phyloP scores from a whole-genome alignment of 352 stramenopile species.

The Phytophthora chlamydospora region DNA sequence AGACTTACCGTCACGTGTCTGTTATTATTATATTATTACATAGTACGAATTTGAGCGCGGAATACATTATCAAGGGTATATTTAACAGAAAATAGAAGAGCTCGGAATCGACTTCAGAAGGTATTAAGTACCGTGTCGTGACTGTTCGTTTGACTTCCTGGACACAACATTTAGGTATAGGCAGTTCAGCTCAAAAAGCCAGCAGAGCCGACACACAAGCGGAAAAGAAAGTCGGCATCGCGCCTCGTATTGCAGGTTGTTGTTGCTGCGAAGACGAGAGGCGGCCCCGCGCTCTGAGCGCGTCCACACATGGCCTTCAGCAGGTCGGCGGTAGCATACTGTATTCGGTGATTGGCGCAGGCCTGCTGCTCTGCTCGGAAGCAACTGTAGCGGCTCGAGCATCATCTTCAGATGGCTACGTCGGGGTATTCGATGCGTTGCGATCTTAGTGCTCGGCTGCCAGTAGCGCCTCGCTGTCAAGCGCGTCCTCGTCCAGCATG shows the following conservation, averaged over 20 bases:
- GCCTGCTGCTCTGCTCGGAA: no score
- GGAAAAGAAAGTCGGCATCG: conserved; percentile 19
- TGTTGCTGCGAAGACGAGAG: conserved; percentile 10
- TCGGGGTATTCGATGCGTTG: neutral
- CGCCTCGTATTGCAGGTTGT: conserved; percentile 15
- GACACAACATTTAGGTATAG: conserved; percentile 22
- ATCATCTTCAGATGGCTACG: no score
- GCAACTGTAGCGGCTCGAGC: no score
- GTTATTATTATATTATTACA: no score
- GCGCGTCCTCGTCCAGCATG: conserved; percentile 62
- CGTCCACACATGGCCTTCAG: conserved; percentile 17
- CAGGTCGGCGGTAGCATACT: neutral
- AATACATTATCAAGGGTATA: no score
- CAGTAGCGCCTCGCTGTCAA: conserved; percentile 65
- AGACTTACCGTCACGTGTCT: no score
- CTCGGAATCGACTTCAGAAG: no score
- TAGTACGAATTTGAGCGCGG: no score
- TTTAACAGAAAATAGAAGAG: no score
- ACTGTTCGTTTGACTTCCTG: conserved; percentile 19
- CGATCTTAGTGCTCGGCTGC: conserved; percentile 53
- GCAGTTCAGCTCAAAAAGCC: conserved; percentile 30
- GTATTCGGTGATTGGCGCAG: no score
- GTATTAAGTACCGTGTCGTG: neutral
- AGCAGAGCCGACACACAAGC: conserved; percentile 16
- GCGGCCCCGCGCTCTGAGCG: conserved; percentile 27